Evolutionary conservation across 768 basidiomycete genomes (phyloP), one percentile per base, ranked within the genome.

Genomic region (Hericium rajendrae): DNA sequence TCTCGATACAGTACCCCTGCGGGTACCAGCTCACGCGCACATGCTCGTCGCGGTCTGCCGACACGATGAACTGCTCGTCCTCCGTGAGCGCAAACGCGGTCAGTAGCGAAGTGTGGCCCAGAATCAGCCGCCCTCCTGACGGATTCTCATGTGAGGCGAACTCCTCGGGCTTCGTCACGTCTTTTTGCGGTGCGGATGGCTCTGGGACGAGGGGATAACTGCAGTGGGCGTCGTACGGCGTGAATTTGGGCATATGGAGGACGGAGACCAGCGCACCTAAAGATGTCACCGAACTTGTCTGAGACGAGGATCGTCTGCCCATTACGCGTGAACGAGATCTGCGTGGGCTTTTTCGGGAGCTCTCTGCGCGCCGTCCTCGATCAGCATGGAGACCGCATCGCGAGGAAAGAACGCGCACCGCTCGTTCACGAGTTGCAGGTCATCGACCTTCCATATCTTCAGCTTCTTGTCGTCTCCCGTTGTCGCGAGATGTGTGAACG

Each of bases 271-370:
- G 10, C 56, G 37, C 52, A 88, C 91, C 82, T 82, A 72, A 93
- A 95, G 41, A 95, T 80, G 66, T 97, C 95, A 0, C 95, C 95
- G 60, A 97, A 94, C 71, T 97, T 97, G 71, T 99, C 95, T 2
- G 91, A 83, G 12, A 91, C 82, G 2, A 97, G 69, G 58, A 99
- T 84, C 0, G 78, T 83, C 59, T 81, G 71, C 0, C 78, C 79
- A 48, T 84, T 77, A 4, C 66, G 71, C 0, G 85, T 83, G 63
- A 97, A 84, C 0, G 71, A 68, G 26, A 97, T 66, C 1, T 74
- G 75, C 0, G 91, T 93, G 0, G 91, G 83, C 58, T 86, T 85
- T 72, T 97, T 97, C 0, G 88, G 84, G 2, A 94, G 74, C 59
- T 89, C 85, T 49, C 94, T 94, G 38, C 13, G 26, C 20, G 54